Evolutionary conservation across 768 basidiomycete genomes (phyloP), one percentile per base, ranked within the genome.

Genomic region (Trametes cingulata): DNA sequence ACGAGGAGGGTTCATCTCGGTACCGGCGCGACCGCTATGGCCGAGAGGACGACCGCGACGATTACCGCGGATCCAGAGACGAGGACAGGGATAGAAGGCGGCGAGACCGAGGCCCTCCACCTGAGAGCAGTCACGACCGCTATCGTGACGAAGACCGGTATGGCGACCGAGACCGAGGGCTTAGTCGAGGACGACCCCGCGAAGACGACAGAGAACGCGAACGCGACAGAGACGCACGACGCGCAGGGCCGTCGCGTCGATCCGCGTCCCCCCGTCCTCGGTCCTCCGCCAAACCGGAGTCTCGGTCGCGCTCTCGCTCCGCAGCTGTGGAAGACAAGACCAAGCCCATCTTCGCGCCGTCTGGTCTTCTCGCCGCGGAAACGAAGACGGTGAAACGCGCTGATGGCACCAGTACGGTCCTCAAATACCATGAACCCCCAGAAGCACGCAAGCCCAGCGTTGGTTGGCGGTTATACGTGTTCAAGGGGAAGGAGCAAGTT

Each of bases 361-460:
- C 94, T 19, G 97, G 97, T 13, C 79, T 96, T 7, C 83, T 99
- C 37, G 97, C 96, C 0, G 96, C 96, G 4, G 97, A 92, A 69
- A 98, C 97, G 2, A 98, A 99, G 70, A 94, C 92, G 1, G 87
- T 95, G 42, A 82, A 84, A 64, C 80, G 85, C 33, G 76, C 78
- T 7, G 87, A 92, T 69, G 93, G 91, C n/a, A 84, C 84, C 51
- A 86, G 78, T 66, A 88, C 90, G 6, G 85, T 97, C 43, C 78
- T 99, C 63, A 99, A 98, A 74, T 99, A 99, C 73, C 95, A 98
- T 63, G 97, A 99, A 73, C 97, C 97, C 15, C 95, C 97, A 6
- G 97, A 99, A 79, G 97, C 96, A 27, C 79, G 97, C 65, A 98
- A 95, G 70, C 96, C 97, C 10, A 75, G 80, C 5, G 74, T 90